A percentile compares a stretch with the other conserved stretches of the same genome.
These are phyloP conservation scores for Leishmania arabica DNA, from an alignment of 208 protist species.

Conservation along the genomic window DNA sequence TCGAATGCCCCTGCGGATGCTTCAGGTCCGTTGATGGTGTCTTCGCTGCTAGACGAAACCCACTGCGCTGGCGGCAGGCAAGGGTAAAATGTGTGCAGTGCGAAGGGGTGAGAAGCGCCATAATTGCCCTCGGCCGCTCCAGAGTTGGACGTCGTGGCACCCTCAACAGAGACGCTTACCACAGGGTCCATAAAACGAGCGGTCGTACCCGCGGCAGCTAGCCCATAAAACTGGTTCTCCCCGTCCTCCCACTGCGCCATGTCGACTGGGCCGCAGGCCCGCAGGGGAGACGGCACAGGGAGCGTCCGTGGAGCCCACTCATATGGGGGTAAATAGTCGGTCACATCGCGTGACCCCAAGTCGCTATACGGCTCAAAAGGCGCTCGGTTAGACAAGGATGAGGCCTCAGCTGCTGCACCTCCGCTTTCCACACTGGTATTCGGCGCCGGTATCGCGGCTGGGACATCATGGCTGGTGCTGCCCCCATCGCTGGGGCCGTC, in stretches of 20 bases:
- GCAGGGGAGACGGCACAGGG: slow-evolving; percentile 9
- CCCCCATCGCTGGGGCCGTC: not conserved
- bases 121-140: not conserved
- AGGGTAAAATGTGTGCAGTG: slow-evolving; percentile 17
- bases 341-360: slow-evolving; percentile 7
- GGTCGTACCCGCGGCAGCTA: not conserved
- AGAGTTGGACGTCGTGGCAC: not conserved
- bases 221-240: not conserved
- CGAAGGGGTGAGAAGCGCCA: not conserved
- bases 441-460: not conserved
- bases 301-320: slow-evolving; percentile 30
- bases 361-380: slow-evolving; percentile 23
- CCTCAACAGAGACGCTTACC: not conserved
- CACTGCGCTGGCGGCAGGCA: slow-evolving; percentile 9
- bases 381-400: not conserved
- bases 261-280: not conserved
- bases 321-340: slow-evolving; percentile 20
- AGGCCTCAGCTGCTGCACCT: not conserved
- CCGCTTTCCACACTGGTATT: not conserved
- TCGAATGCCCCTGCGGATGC: not conserved
- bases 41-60: not conserved
- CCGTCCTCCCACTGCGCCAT: not conserved
- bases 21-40: not conserved
- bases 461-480: not conserved
- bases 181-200: slow-evolving; percentile 11